Conservation (phyloP, 1,284 basidiomycete genomes). For the Leucoagaricus sp. region DNA sequence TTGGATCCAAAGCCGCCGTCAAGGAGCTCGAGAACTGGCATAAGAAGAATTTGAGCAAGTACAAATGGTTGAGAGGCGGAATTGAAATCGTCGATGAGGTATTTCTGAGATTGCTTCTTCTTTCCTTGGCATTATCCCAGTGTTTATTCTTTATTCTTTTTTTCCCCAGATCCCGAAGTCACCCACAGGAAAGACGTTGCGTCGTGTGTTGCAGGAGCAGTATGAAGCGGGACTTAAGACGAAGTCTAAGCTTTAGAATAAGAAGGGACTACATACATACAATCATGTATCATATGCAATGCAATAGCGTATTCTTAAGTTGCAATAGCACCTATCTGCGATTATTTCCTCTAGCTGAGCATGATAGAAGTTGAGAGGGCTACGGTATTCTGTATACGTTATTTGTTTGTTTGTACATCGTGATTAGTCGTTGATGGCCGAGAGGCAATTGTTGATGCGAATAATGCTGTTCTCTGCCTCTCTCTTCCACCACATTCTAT, state of each 20-base stretch:
- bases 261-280: background rate
- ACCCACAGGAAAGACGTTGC: conserved; percentile 67
- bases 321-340: background rate
- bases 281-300: background rate
- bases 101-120: conserved; percentile 9
- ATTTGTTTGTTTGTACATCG: too few species aligned
- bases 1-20: conserved; percentile 45
- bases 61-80: conserved; percentile 72
- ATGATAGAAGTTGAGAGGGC: too few species aligned
- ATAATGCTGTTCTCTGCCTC: too few species aligned
- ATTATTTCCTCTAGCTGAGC: too few species aligned
- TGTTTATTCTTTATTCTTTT: conserved; percentile 1
- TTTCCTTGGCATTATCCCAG: background rate
- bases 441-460: too few species aligned
- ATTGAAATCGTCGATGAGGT: conserved; percentile 65
- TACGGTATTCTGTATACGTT: too few species aligned
- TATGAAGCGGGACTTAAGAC: conserved; percentile 43
- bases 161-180: conserved; percentile 62
- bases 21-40: conserved; percentile 59
- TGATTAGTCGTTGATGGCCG: too few species aligned
- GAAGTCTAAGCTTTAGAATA: conserved; percentile 35
- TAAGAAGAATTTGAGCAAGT: conserved; percentile 60
- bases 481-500: too few species aligned
- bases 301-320: background rate
- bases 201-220: conserved; percentile 56